These are phyloP conservation scores for Calycina herbarum DNA, from an alignment of 2,329 filamentous ascomycete genomes.

Conservation along the genomic window DNA sequence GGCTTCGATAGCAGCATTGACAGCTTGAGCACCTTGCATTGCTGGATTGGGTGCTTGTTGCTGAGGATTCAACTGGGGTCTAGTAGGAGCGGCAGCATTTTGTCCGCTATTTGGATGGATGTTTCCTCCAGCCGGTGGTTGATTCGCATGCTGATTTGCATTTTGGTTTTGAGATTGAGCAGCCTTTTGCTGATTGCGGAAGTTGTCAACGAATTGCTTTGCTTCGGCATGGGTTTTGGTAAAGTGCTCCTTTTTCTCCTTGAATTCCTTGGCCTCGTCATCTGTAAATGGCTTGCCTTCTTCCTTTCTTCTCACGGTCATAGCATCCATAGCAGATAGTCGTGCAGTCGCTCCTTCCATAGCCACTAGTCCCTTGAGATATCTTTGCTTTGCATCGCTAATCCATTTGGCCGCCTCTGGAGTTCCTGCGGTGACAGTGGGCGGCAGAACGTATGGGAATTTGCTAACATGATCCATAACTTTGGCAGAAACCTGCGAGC, in stretches of 20 bases:
- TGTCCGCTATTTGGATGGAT: constrained; percentile 12
- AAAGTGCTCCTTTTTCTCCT: constrained; percentile 46
- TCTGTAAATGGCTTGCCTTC: constrained; percentile 47
- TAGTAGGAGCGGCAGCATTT: constrained; percentile 26
- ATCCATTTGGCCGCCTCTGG: constrained; percentile 50
- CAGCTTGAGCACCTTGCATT: constrained; percentile 35
- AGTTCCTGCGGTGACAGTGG: constrained; percentile 43
- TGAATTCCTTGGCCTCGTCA: constrained; percentile 49
- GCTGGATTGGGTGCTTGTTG: constrained; percentile 33
- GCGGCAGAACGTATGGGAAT: constrained; percentile 49
- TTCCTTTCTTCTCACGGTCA: constrained; percentile 45
- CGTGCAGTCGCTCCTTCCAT: constrained; percentile 50
- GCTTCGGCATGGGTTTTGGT: constrained; percentile 49
- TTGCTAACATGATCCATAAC: constrained; percentile 49
- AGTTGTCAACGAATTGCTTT: constrained; percentile 48
- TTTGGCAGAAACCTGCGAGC: constrained; percentile 29
- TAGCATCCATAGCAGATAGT: constrained; percentile 45
- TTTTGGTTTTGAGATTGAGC: constrained; percentile 31
- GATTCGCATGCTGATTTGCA: constrained; percentile 30
- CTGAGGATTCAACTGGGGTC: constrained; percentile 35
- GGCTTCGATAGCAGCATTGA: constrained; percentile 39
- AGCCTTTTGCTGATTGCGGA: constrained; percentile 42
- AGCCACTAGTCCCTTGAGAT: constrained; percentile 48
- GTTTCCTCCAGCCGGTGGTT: constrained; percentile 19
- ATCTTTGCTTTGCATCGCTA: constrained; percentile 48